These are phyloP conservation scores for Colletotrichum viniferum DNA, from an alignment of 2,329 filamentous ascomycete species.

Conservation along the genomic window DNA sequence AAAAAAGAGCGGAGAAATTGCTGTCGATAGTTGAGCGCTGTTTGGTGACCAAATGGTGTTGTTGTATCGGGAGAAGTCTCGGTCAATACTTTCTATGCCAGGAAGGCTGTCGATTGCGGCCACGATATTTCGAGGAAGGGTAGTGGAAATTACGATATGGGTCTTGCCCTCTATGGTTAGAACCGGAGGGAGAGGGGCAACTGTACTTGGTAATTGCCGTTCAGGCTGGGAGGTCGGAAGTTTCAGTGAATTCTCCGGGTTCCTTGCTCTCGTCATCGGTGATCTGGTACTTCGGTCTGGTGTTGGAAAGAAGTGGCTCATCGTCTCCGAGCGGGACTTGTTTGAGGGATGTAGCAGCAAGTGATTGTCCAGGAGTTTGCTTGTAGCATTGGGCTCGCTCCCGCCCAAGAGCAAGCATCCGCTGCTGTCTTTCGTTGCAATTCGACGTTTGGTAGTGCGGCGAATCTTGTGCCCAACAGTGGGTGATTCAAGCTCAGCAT, in stretches of 20 bases:
- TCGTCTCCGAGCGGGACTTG: background rate
- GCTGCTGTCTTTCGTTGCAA: background rate
- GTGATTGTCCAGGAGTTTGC: conserved; percentile 33
- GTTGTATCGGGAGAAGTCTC: conserved; percentile 56
- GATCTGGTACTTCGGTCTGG: background rate
- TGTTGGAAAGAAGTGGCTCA: background rate
- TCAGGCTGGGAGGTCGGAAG: background rate
- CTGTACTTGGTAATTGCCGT: too few species aligned
- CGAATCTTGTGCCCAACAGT: background rate
- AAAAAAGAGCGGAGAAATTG: conserved; percentile 42
- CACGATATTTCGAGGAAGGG: conserved; percentile 51
- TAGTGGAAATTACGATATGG: conserved; percentile 56
- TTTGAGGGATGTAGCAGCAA: conserved; percentile 35
- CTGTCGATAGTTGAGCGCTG: conserved; percentile 23
- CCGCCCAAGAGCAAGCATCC: background rate
- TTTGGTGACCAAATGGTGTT: conserved; percentile 35
- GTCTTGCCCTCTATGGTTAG: conserved; percentile 20
- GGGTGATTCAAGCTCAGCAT: background rate
- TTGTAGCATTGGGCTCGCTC: conserved; percentile 22
- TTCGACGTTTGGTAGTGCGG: background rate
- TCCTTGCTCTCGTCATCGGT: background rate
- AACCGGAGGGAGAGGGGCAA: conserved; percentile 21
- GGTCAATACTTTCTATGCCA: conserved; percentile 59
- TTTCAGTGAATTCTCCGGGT: background rate
- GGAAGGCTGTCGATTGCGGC: conserved; percentile 54